Conservation (phyloP, 257 asterid species). For the Pogostemon cablin region DNA sequence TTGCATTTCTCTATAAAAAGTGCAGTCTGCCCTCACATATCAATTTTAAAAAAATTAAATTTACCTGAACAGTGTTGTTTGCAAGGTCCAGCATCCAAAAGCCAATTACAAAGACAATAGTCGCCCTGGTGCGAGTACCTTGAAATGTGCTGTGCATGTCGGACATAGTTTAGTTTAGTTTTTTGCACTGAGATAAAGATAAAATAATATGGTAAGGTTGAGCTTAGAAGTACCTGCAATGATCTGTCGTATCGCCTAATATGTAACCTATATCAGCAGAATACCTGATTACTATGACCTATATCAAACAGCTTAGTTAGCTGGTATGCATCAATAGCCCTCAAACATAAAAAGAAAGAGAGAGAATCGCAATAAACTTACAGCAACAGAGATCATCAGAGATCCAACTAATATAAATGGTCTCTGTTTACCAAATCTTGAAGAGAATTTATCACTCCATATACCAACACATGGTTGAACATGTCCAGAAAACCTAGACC, state of each 20-base stretch:
- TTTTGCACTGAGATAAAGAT: conserved; percentile 23
- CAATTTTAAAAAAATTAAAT: conserved; percentile 5
- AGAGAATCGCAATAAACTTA: conserved; percentile 46
- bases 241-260: conserved; percentile 93
- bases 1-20: conserved; percentile 10
- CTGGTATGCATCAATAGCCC: conserved; percentile 29
- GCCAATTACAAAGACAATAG: conserved; percentile 83
- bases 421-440: conserved; percentile 88
- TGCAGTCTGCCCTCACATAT: conserved; percentile 17
- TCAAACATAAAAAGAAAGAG: conserved; percentile 19
- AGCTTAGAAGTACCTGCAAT: conserved; percentile 80
- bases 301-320: conserved; percentile 51
- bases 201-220: conserved; percentile 28
- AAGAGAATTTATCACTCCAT: conserved; percentile 94
- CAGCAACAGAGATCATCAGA: conserved; percentile 82
- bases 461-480: conserved; percentile 99
- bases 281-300: conserved; percentile 94
- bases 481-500: conserved; percentile 44
- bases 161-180: conserved; percentile 38
- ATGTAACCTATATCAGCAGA: conserved; percentile 98
- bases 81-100: conserved; percentile 99
- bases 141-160: conserved; percentile 77
- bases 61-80: conserved; percentile 96
- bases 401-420: conserved; percentile 87
- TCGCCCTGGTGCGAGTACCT: conserved; percentile 99